phyloP scores from a whole-genome alignment of 345 rosid genomes.

The Populus tremula region DNA sequence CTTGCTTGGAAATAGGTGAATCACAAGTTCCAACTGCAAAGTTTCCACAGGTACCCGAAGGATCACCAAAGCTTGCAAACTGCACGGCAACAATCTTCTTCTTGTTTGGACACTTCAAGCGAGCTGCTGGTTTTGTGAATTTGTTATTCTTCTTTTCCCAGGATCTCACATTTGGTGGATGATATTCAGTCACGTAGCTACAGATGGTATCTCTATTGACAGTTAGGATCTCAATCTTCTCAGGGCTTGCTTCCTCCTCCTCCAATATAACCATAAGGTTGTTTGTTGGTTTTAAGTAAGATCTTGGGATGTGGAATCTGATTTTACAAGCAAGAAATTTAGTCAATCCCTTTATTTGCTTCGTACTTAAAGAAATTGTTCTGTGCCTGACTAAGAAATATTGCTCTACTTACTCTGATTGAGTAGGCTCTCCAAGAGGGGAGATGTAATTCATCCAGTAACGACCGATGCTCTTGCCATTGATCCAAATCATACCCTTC shows the following conservation, averaged over 20 bases:
- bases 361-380: too few relatives aligned
- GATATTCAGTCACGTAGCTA: conserved; percentile 48
- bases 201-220: conserved; percentile 78
- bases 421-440: conserved; percentile 64
- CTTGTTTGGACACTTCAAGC: conserved; percentile 45
- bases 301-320: conserved; percentile 86
- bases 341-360: not conserved
- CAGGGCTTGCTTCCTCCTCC: conserved; percentile 54
- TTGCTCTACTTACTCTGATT: conserved; percentile 44
- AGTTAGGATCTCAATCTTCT: conserved; percentile 44
- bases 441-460: conserved; percentile 74
- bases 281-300: conserved; percentile 56
- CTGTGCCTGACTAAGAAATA: not conserved
- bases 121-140: conserved; percentile 43
- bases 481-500: conserved; percentile 84
- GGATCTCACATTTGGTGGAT: conserved; percentile 55
- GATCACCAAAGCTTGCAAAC: conserved; percentile 81
- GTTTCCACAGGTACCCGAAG: conserved; percentile 65
- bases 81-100: conserved; percentile 55
- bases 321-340: not conserved
- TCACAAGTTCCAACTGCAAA: conserved; percentile 53
- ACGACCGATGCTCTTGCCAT: conserved; percentile 79
- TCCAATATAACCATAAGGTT: conserved; percentile 72
- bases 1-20: conserved; percentile 46
- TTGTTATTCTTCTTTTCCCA: conserved; percentile 46